phyloP scores from a whole-genome alignment of 2,329 filamentous ascomycete genomes.

The Hymenotorrendiella dingleyae region DNA sequence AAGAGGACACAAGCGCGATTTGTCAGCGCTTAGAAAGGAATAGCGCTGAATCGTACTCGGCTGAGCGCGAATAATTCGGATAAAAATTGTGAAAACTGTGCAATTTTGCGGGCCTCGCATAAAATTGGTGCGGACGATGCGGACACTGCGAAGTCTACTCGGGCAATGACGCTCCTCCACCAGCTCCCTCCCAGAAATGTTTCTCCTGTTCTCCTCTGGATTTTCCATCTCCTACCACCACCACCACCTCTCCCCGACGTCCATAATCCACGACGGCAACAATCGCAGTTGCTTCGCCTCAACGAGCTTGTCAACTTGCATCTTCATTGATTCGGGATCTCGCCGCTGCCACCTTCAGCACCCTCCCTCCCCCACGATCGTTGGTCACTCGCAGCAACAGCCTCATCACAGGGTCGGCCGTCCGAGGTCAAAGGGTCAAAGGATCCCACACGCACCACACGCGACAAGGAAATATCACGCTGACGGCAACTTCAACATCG shows the following conservation, averaged over 20 bases:
- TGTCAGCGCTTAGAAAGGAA: too few species aligned
- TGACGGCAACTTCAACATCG: slow-evolving; percentile 5
- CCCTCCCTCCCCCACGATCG: neutral
- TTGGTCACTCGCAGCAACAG: slow-evolving; percentile 4
- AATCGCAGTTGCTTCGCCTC: slow-evolving; percentile 4
- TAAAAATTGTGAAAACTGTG: too few species aligned
- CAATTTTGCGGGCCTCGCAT: too few species aligned
- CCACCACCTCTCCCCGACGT: slow-evolving; percentile 5
- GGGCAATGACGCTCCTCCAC: too few species aligned
- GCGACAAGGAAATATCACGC: slow-evolving; percentile 12
- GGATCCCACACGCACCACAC: slow-evolving; percentile 22
- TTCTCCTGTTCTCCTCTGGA: neutral
- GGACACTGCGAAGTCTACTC: too few species aligned
- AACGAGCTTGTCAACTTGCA: slow-evolving; percentile 7
- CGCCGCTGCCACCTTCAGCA: slow-evolving; percentile 2
- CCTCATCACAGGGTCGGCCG: slow-evolving; percentile 18
- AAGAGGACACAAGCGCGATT: too few species aligned
- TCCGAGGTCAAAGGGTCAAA: slow-evolving; percentile 1
- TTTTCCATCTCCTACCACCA: neutral
- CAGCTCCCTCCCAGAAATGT: neutral
- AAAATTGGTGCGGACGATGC: too few species aligned
- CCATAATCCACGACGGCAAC: neutral
- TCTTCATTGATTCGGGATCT: slow-evolving; percentile 21
- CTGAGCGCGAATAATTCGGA: too few species aligned
- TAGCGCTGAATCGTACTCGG: too few species aligned